These are phyloP conservation scores for Pulveroboletus ravenelii DNA, from an alignment of 768 basidiomycete species.

Conservation along the genomic window DNA sequence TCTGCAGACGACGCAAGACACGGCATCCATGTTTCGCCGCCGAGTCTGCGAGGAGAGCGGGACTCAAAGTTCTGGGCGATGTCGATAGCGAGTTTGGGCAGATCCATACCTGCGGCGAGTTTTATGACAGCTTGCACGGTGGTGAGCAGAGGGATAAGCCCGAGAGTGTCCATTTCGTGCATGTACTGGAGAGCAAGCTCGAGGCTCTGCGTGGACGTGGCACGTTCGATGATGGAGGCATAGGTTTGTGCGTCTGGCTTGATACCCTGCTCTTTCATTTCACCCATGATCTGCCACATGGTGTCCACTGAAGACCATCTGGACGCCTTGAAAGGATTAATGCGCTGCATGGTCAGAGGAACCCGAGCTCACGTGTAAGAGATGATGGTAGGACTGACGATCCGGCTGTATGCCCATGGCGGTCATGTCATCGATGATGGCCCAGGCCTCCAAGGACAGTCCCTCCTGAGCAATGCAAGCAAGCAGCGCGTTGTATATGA, in stretches of 20 bases:
- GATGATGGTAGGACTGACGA: constrained; percentile 48
- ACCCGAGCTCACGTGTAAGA: constrained; percentile 50
- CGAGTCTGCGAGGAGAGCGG: constrained; percentile 48
- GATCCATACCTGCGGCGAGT: constrained; percentile 48
- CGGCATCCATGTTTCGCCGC: constrained; percentile 54
- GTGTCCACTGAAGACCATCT: constrained; percentile 34
- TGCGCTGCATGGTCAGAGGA: background rate
- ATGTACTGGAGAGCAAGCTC: constrained; percentile 64
- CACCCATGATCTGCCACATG: constrained; percentile 47
- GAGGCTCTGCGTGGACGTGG: constrained; percentile 44
- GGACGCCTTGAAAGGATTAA: constrained; percentile 40
- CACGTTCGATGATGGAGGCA: constrained; percentile 47
- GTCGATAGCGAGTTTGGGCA: constrained; percentile 68
- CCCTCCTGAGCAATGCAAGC: constrained; percentile 41
- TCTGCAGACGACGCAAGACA: constrained; percentile 65
- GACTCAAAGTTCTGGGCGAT: constrained; percentile 59
- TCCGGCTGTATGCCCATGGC: constrained; percentile 46
- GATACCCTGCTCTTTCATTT: constrained; percentile 49
- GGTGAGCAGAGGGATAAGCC: constrained; percentile 46
- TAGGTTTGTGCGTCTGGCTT: constrained; percentile 51
- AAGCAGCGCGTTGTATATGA: constrained; percentile 56
- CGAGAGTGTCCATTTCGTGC: constrained; percentile 50
- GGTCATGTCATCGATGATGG: constrained; percentile 67
- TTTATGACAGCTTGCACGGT: constrained; percentile 50
- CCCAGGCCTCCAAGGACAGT: constrained; percentile 51